phyloP scores from a whole-genome alignment of 208 protist genomes.

The Novymonas esmeraldas region DNA sequence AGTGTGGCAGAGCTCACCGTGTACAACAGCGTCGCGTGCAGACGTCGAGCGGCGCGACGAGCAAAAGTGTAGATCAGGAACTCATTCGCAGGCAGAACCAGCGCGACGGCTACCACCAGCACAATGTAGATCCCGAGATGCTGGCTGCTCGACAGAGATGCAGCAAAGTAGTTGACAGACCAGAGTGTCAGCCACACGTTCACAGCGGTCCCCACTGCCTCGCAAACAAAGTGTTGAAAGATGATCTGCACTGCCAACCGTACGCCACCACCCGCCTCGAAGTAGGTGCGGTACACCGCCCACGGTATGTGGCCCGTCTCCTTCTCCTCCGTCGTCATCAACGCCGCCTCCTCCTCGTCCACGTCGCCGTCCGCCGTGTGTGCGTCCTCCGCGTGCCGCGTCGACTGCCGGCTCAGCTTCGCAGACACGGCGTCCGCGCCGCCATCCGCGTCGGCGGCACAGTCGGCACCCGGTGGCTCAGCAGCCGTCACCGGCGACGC shows the following conservation, averaged over 20 bases:
- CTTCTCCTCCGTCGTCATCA: conserved; percentile 76
- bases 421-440: neutral
- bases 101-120: neutral
- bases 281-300: conserved; percentile 55
- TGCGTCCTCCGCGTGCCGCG: neutral
- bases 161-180: conserved; percentile 44
- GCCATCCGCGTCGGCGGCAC: neutral
- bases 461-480: neutral
- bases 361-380: neutral
- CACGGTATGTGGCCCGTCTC: conserved; percentile 52
- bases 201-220: conserved; percentile 22
- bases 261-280: conserved; percentile 41
- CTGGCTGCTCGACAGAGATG: conserved; percentile 14
- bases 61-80: conserved; percentile 27
- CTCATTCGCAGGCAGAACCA: conserved; percentile 12
- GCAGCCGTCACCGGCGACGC: neutral
- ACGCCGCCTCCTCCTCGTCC: conserved; percentile 6
- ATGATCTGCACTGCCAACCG: conserved; percentile 18
- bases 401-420: neutral
- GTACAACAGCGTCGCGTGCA: conserved; percentile 62
- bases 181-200: conserved; percentile 67
- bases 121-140: conserved; percentile 30
- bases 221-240: conserved; percentile 30
- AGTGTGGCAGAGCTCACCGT: conserved; percentile 47
- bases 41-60: conserved; percentile 33